Conservation (phyloP, 306 rosid genomes). For the Cicer pinnatifidum region DNA sequence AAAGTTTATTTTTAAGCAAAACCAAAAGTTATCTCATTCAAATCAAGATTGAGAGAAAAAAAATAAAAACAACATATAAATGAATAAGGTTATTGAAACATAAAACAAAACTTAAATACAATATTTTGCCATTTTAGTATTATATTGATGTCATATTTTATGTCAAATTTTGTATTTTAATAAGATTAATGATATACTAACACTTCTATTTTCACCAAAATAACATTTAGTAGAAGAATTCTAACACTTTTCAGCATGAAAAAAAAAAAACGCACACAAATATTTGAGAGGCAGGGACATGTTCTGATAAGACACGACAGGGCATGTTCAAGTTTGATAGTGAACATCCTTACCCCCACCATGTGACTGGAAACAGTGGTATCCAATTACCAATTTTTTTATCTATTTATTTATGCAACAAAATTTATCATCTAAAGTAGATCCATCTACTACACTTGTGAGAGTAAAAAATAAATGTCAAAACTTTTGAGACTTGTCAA, state of each 20-base stretch:
- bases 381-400: background rate
- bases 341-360: background rate
- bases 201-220: too few relatives aligned
- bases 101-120: too few relatives aligned
- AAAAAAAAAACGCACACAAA: background rate
- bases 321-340: conserved; percentile 5
- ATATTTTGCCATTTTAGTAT: too few relatives aligned
- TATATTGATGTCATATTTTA: too few relatives aligned
- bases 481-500: too few relatives aligned
- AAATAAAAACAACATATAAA: background rate
- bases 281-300: background rate
- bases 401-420: background rate
- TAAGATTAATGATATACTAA: too few relatives aligned
- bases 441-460: too few relatives aligned
- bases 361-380: conserved; percentile 4
- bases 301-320: conserved; percentile 20
- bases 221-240: too few relatives aligned
- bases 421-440: background rate
- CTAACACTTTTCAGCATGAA: background rate
- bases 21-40: background rate
- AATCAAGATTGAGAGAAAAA: background rate
- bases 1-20: background rate
- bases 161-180: too few relatives aligned
- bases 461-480: background rate
- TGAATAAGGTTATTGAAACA: too few relatives aligned